Conservation (phyloP, 495 filamentous ascomycete species). For the Hypoxylon rickii region DNA sequence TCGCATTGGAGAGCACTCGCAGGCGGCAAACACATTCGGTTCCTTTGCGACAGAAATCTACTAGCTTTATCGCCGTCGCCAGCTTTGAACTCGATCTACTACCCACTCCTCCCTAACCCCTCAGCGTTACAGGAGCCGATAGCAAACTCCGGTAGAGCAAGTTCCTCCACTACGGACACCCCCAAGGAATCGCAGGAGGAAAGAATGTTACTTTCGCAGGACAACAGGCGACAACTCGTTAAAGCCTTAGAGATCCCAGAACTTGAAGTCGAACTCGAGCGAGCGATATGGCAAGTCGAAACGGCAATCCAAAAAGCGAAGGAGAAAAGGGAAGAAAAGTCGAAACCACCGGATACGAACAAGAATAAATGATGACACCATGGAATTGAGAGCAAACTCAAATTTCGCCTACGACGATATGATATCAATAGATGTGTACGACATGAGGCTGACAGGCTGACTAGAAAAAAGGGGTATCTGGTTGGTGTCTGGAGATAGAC, state of each 20-base stretch:
- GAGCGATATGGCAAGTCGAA: slow-evolving; percentile 87
- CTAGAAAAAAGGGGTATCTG: slow-evolving; percentile 11
- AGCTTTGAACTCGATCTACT: slow-evolving; percentile 75
- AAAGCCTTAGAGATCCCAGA: slow-evolving; percentile 76
- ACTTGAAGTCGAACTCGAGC: slow-evolving; percentile 83
- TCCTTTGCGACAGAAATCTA: slow-evolving; percentile 72
- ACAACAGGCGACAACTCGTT: slow-evolving; percentile 67
- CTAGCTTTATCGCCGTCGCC: slow-evolving; percentile 64
- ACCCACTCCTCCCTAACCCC: slow-evolving; percentile 26
- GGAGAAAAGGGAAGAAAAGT: slow-evolving; percentile 43
- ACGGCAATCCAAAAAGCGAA: slow-evolving; percentile 62
- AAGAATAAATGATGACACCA: slow-evolving; percentile 6
- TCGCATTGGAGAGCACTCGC: slow-evolving; percentile 73
- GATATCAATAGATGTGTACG: slow-evolving; percentile 11
- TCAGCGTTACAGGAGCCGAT: slow-evolving; percentile 6
- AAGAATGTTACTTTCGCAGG: slow-evolving; percentile 61
- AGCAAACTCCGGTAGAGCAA: slow-evolving; percentile 27
- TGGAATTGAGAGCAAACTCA: not conserved
- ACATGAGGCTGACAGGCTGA: slow-evolving; percentile 11
- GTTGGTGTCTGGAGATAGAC: slow-evolving; percentile 8
- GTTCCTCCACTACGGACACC: slow-evolving; percentile 7
- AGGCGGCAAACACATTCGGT: slow-evolving; percentile 84
- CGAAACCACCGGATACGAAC: slow-evolving; percentile 14
- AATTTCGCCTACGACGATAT: not conserved
- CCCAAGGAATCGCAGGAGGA: slow-evolving; percentile 45